These are phyloP conservation scores for Entomortierella chlamydospora DNA, from an alignment of 192 early-diverging fungal genomes.

Conservation along the genomic window DNA sequence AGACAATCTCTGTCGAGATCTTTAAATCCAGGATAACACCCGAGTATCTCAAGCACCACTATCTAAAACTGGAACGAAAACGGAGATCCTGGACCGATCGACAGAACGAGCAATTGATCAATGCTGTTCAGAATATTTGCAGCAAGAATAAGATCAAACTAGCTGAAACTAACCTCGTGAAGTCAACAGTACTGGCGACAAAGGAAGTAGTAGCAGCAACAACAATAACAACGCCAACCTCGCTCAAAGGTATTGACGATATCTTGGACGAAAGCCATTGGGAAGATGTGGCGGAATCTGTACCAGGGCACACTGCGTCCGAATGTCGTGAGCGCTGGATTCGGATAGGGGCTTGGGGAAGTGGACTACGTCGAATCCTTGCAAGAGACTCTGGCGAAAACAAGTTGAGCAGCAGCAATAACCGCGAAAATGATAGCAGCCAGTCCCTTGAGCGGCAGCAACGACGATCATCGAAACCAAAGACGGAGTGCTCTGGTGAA, in stretches of 20 bases:
- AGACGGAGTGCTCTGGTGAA: not conserved
- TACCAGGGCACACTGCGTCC: constrained; percentile 16
- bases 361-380: not conserved
- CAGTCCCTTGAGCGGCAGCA: too few relatives aligned
- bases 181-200: not conserved
- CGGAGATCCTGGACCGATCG: constrained; percentile 12
- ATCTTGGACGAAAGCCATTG: constrained; percentile 1
- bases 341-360: not conserved
- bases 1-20: constrained; percentile 1
- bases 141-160: not conserved
- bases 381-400: too few relatives aligned
- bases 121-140: not conserved
- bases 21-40: constrained; percentile 4
- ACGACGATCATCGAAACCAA: not conserved
- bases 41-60: constrained; percentile 9
- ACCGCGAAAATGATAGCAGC: not conserved
- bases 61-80: constrained; percentile 8
- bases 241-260: not conserved
- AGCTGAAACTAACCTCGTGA: too few relatives aligned
- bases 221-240: too few relatives aligned
- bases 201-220: too few relatives aligned
- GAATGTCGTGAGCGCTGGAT: constrained; percentile 31
- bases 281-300: constrained; percentile 4
- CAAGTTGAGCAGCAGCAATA: not conserved
- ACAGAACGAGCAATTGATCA: not conserved